Percentiles rank a stretch among this genome's conserved stretches.
Evolutionary conservation across 2,329 filamentous ascomycete genomes (phyloP).

Genomic region (Alternaria arbusti): DNA sequence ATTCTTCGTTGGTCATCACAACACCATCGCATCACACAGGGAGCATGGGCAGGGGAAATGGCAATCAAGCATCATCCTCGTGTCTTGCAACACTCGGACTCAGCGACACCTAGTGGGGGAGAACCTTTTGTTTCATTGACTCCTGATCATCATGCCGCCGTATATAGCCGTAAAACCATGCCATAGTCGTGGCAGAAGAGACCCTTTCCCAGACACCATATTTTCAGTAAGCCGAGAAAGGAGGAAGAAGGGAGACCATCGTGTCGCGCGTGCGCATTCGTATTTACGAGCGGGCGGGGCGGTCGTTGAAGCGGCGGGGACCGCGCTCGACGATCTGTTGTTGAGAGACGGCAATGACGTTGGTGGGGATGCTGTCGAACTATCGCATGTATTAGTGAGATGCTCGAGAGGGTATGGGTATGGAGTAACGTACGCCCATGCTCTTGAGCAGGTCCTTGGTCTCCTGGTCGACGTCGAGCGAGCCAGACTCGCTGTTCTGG

Average conservation of each 20-base stretch:
- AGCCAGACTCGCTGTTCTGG: slow-evolving; percentile 89
- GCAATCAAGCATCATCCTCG: slow-evolving; percentile 88
- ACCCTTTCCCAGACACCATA: slow-evolving; percentile 86
- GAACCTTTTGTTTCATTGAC: slow-evolving; percentile 51
- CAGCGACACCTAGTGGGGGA: slow-evolving; percentile 81
- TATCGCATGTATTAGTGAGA: slow-evolving; percentile 49
- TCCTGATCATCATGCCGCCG: slow-evolving; percentile 75
- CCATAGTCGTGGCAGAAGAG: slow-evolving; percentile 95
- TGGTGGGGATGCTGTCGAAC: slow-evolving; percentile 98
- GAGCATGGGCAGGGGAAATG: slow-evolving; percentile 55
- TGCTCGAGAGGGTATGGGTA: background rate
- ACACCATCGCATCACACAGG: slow-evolving; percentile 13
- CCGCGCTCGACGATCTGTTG: slow-evolving; percentile 83
- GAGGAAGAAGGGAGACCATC: slow-evolving; percentile 27
- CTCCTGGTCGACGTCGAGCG: slow-evolving; percentile 94
- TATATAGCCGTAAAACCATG: slow-evolving; percentile 72
- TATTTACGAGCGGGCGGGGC: slow-evolving; percentile 50
- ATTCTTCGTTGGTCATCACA: slow-evolving; percentile 5
- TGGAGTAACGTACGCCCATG: slow-evolving; percentile 80
- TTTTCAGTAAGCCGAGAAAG: slow-evolving; percentile 44
- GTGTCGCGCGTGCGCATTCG: slow-evolving; percentile 56
- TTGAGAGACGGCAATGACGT: slow-evolving; percentile 89
- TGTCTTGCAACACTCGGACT: slow-evolving; percentile 62
- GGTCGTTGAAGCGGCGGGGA: slow-evolving; percentile 78
- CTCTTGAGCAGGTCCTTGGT: slow-evolving; percentile 99